These are phyloP conservation scores for Chaetomidium leptoderma DNA, from an alignment of 495 filamentous ascomycete species.

Conservation along the genomic window DNA sequence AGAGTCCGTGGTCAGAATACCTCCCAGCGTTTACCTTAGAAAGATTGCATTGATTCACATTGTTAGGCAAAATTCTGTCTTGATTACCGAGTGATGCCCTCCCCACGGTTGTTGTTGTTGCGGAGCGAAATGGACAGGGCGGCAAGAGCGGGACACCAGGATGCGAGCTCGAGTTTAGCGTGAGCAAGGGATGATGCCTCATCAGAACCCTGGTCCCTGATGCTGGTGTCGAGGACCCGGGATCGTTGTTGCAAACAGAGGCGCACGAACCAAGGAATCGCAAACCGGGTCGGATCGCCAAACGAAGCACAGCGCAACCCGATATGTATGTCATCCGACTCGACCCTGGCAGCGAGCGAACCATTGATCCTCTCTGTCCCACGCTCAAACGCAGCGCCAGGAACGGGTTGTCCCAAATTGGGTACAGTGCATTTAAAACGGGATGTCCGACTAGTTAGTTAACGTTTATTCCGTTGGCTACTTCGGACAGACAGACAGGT, in stretches of 20 bases:
- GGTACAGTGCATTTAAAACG: background rate
- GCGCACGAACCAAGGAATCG: background rate
- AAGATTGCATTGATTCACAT: background rate
- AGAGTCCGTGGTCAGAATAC: background rate
- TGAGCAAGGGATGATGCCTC: too few species aligned
- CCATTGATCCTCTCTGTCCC: too few species aligned
- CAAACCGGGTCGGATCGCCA: background rate
- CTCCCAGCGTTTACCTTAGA: background rate
- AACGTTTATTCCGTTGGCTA: background rate
- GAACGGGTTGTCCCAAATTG: too few species aligned
- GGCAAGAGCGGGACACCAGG: background rate
- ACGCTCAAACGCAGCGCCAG: too few species aligned
- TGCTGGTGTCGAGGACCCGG: background rate
- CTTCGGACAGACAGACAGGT: too few species aligned
- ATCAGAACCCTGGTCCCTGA: background rate
- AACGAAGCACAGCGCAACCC: background rate
- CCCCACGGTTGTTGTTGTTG: background rate
- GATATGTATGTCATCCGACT: background rate
- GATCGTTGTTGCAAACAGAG: background rate
- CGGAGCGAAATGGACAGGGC: constrained; percentile 1
- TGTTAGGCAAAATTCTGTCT: too few species aligned
- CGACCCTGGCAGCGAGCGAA: constrained; percentile 5
- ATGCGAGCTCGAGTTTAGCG: constrained; percentile 4
- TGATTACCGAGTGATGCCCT: too few species aligned
- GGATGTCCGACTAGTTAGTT: too few species aligned